Percentiles rank a stretch among this genome's conserved stretches.
These are phyloP conservation scores for Filobasidium floriforme DNA, from an alignment of 768 basidiomycete species.

Conservation along the genomic window DNA sequence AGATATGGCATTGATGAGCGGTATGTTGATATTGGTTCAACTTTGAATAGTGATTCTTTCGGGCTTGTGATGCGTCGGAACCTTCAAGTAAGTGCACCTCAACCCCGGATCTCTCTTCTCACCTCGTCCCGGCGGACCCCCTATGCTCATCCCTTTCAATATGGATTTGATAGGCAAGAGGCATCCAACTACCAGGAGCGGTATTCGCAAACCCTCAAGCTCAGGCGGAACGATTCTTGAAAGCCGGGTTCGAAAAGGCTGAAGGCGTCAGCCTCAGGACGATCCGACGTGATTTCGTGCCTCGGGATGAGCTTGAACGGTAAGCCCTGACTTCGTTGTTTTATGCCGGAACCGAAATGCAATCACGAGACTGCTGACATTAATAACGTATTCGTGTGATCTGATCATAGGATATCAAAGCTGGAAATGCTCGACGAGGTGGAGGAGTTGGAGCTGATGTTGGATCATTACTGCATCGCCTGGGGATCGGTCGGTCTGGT, in stretches of 20 bases:
- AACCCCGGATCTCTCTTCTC: too few relatives aligned
- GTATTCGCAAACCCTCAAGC: slow-evolving; percentile 57
- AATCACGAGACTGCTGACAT: slow-evolving; percentile 1
- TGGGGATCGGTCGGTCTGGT: slow-evolving; percentile 53
- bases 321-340: slow-evolving; percentile 47
- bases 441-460: slow-evolving; percentile 84
- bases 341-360: too few relatives aligned
- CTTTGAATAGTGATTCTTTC: slow-evolving; percentile 66
- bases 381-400: neutral
- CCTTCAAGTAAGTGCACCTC: slow-evolving; percentile 62
- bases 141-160: neutral
- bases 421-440: slow-evolving; percentile 88
- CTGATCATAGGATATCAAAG: slow-evolving; percentile 56
- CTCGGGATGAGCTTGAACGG: slow-evolving; percentile 36
- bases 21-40: too few relatives aligned
- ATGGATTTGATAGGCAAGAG: slow-evolving; percentile 52
- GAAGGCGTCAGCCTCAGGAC: slow-evolving; percentile 62
- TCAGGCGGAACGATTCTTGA: slow-evolving; percentile 57
- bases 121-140: too few relatives aligned
- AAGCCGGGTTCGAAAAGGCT: slow-evolving; percentile 54
- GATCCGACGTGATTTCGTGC: slow-evolving; percentile 51
- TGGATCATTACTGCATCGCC: slow-evolving; percentile 79
- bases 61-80: slow-evolving; percentile 89
- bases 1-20: too few relatives aligned
- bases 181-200: slow-evolving; percentile 67